These are phyloP conservation scores for Allium fistulosum DNA, from an alignment of 106 monocot species.

Conservation along the genomic window DNA sequence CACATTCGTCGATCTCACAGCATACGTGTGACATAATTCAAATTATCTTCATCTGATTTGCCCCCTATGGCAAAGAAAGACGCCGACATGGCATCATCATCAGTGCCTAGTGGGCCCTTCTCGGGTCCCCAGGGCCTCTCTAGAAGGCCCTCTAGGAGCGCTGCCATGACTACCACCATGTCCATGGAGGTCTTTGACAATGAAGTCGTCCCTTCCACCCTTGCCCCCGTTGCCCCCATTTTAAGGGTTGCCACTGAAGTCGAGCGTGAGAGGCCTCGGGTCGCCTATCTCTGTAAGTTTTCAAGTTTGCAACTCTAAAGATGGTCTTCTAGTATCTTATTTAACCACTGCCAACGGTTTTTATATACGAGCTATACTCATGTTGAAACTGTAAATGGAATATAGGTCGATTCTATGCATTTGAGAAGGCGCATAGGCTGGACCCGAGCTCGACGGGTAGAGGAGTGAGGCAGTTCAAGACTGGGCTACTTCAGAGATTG, in stretches of 20 bases:
- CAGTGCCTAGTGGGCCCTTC: neutral
- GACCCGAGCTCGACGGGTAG: constrained; percentile 69
- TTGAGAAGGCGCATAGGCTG: constrained; percentile 75
- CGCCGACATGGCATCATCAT: neutral
- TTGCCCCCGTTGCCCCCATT: constrained; percentile 69
- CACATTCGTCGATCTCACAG: constrained; percentile 6
- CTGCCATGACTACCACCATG: constrained; percentile 68
- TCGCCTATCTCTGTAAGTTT: constrained; percentile 82
- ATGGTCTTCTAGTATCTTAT: neutral
- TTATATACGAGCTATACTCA: no score
- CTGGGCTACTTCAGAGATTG: constrained; percentile 49
- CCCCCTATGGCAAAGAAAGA: constrained; percentile 7
- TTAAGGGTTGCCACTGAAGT: constrained; percentile 90
- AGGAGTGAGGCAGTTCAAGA: constrained; percentile 82
- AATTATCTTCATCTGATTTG: neutral
- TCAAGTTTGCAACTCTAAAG: neutral
- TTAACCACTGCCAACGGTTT: no score
- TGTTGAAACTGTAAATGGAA: no score
- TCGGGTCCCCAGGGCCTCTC: constrained; percentile 58
- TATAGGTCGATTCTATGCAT: constrained; percentile 71
- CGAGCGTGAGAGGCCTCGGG: constrained; percentile 82
- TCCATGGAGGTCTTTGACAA: constrained; percentile 98
- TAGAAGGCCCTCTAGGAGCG: constrained; percentile 72
- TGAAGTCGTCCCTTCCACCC: constrained; percentile 85
- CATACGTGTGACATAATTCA: neutral